These are phyloP conservation scores for Dothideomycetes sp. DNA, from an alignment of 2,329 filamentous ascomycete species.

Conservation along the genomic window DNA sequence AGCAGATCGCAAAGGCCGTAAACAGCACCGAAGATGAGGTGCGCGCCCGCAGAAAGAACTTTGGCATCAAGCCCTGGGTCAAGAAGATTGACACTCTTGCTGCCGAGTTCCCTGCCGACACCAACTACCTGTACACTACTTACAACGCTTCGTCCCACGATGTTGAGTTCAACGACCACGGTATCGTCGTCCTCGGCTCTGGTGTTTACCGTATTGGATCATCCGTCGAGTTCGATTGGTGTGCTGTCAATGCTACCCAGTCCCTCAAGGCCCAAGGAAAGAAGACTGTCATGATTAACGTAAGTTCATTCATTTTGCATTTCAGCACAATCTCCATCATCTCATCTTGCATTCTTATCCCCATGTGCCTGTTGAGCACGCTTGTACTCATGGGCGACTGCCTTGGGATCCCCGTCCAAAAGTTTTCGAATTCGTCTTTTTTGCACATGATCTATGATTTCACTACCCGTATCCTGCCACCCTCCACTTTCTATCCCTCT, in stretches of 20 bases:
- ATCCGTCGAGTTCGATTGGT: slow-evolving; percentile 99
- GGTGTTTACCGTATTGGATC: slow-evolving; percentile 97
- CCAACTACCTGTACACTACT: slow-evolving; percentile 76
- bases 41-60: slow-evolving; percentile 69
- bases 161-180: slow-evolving; percentile 86
- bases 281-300: slow-evolving; percentile 96
- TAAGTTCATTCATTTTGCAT: slow-evolving; percentile 7
- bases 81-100: slow-evolving; percentile 98
- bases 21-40: slow-evolving; percentile 83
- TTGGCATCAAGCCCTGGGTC: slow-evolving; percentile 88
- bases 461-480: too few species aligned
- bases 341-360: not conserved
- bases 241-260: slow-evolving; percentile 79
- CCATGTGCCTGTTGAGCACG: too few species aligned
- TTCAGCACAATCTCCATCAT: not conserved
- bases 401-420: too few species aligned
- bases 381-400: too few species aligned
- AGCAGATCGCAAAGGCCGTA: slow-evolving; percentile 81
- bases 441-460: too few species aligned
- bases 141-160: slow-evolving; percentile 95
- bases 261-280: slow-evolving; percentile 77
- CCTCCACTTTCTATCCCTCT: too few species aligned
- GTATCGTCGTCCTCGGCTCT: slow-evolving; percentile 77
- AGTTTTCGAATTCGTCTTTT: too few species aligned
- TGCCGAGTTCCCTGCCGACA: slow-evolving; percentile 89